Evolutionary conservation across 169 alveolate genomes (phyloP), one percentile per base, ranked within the genome.

Genomic region (Plasmodium knowlesi): DNA sequence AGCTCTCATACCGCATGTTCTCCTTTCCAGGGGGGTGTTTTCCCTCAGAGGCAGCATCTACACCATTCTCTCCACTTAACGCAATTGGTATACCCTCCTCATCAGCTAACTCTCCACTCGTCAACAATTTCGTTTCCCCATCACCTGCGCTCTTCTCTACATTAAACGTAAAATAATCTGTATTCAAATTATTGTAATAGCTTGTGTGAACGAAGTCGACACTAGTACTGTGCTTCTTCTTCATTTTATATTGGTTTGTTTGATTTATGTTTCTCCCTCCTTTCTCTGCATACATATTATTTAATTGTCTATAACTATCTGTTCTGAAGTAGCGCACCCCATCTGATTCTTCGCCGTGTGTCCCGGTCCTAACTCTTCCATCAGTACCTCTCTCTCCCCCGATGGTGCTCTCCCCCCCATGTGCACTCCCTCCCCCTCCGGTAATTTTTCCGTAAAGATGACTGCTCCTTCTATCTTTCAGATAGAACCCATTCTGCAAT

Each of bases 141-240:
- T 43, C 76, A 16, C 3, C 34, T 14, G 46, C 54, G 22, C 41
- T 72, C 3, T 39, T 28, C 12, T 28, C 71, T 12, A 54, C 32
- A 74, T 54, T 86, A 28, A 85, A 73, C 14, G 82, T 86, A 54
- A 86, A 86, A 32, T 74, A 86, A 54, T 86, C 81, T 14, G 25
- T 70, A 32, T 86, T 86, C 67, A 76, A 86, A 34, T 16, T 86
- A 53, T 86, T 86, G 70, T 74, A 73, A 43, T 74, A 74, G 19
- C 70, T 86, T 8, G 71, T 74, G 70, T 86, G 43, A n/a, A 32
- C 37, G 43, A 74, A 86, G 70, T 86, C 85, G 14, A 39, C 46
- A 34, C 37, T 86, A 3, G 67, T 70, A 43, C 78, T 39, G 34
- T 71, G 43, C 43, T 54, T 74, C 32, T 41, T 76, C n/a, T 76